A percentile compares a stretch with the other conserved stretches of the same genome.
These are phyloP conservation scores for Anisodus tanguticus DNA, from an alignment of 257 asterid species.

Conservation along the genomic window DNA sequence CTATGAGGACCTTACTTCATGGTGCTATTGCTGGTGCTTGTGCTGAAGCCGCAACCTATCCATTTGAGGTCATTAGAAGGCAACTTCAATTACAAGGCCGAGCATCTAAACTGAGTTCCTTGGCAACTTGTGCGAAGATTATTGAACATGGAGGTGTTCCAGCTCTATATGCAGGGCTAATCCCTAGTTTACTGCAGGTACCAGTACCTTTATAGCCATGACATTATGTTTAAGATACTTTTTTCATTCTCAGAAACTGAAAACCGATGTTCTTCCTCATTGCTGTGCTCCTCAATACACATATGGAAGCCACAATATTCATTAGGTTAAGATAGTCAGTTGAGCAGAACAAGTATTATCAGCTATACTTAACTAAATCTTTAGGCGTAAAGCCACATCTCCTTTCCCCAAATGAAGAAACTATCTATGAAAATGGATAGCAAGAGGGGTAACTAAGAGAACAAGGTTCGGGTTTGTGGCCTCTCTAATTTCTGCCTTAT, in stretches of 20 bases:
- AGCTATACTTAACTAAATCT: background rate
- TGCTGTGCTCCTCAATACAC: background rate
- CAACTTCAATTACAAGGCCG: slow-evolving; percentile 93
- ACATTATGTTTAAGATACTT: background rate
- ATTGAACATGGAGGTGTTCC: slow-evolving; percentile 90
- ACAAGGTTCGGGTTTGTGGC: background rate
- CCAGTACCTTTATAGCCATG: background rate
- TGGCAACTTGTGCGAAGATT: slow-evolving; percentile 66
- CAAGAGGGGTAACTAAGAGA: background rate
- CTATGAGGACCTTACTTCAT: slow-evolving; percentile 80
- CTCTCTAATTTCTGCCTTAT: background rate
- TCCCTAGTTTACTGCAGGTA: slow-evolving; percentile 97
- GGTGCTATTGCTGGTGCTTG: slow-evolving; percentile 99
- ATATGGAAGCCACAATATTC: background rate
- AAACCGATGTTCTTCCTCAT: background rate
- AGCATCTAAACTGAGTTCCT: slow-evolving; percentile 66
- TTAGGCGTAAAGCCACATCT: background rate
- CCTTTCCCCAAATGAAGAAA: background rate
- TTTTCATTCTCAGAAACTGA: slow-evolving; percentile 24
- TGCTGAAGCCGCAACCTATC: slow-evolving; percentile 94
- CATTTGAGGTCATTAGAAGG: slow-evolving; percentile 93
- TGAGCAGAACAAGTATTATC: background rate
- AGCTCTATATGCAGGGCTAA: slow-evolving; percentile 88
- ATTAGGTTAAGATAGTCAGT: background rate
- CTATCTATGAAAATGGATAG: background rate